Evolutionary conservation across 805 yeast species (phyloP).

Genomic region (Starmera amethionina): DNA sequence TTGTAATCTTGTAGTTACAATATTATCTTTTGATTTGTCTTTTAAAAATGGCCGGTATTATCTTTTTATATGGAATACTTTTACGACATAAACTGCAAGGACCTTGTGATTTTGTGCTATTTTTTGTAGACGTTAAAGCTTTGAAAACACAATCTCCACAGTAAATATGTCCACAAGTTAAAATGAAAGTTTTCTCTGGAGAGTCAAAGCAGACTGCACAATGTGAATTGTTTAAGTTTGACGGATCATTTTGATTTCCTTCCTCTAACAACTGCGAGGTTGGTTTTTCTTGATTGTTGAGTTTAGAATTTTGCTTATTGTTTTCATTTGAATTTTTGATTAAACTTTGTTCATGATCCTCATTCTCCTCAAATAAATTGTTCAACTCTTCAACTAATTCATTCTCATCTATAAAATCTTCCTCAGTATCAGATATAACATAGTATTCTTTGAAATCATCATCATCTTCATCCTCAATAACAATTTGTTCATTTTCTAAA

Average conservation of each 20-base stretch:
- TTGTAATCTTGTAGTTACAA: no score
- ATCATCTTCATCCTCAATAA: constrained; percentile 1
- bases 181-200: constrained; percentile 35
- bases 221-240: constrained; percentile 10
- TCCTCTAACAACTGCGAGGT: constrained; percentile 23
- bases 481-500: background rate
- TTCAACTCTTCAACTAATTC: constrained; percentile 2
- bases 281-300: constrained; percentile 16
- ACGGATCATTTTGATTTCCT: constrained; percentile 4
- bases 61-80: constrained; percentile 22
- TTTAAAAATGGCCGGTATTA: constrained; percentile 22
- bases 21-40: constrained; percentile 4
- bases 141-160: constrained; percentile 45
- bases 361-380: no score
- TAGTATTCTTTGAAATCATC: constrained; percentile 10
- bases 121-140: constrained; percentile 27
- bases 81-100: constrained; percentile 34
- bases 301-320: background rate
- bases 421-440: constrained; percentile 13
- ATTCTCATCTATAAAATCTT: constrained; percentile 4
- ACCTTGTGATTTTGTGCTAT: constrained; percentile 21
- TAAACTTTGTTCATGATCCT: no score
- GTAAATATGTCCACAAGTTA: constrained; percentile 50
- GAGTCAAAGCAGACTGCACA: constrained; percentile 52
- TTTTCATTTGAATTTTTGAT: no score